Conservation (phyloP, 2,329 filamentous ascomycete species). For the Diaporthe sp. region DNA sequence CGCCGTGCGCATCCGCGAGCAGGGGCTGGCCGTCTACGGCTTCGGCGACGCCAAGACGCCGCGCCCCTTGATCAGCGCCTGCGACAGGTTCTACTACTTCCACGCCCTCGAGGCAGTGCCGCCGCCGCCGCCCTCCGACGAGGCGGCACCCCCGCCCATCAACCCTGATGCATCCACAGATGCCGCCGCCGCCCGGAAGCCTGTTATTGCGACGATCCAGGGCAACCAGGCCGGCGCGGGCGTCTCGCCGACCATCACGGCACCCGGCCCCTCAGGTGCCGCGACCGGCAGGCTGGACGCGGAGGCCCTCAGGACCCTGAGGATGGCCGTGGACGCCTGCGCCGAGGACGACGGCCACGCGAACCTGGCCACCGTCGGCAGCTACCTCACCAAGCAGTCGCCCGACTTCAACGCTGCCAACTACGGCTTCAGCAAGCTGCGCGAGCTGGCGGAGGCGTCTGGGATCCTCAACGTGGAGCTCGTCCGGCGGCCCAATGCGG, state of each 20-base stretch:
- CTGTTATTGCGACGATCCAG: not conserved
- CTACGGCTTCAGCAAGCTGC: slow-evolving; percentile 47
- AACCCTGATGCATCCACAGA: not conserved
- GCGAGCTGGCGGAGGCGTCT: slow-evolving; percentile 40
- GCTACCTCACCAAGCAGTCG: slow-evolving; percentile 45
- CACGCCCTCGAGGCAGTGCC: slow-evolving; percentile 39
- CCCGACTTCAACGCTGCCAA: slow-evolving; percentile 50
- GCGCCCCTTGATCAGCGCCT: slow-evolving; percentile 49
- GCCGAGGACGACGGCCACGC: slow-evolving; percentile 49
- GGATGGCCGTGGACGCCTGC: slow-evolving; percentile 42
- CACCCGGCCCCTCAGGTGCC: not conserved
- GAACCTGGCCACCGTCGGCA: slow-evolving; percentile 46
- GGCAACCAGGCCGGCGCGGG: not conserved
- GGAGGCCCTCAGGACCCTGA: slow-evolving; percentile 31
- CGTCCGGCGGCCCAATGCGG: not conserved
- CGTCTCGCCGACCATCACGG: not conserved
- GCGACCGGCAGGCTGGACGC: not conserved
- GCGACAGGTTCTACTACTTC: slow-evolving; percentile 51
- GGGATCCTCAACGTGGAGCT: slow-evolving; percentile 36
- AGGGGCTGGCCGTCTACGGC: slow-evolving; percentile 51
- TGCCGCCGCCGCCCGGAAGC: not conserved
- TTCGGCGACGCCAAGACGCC: slow-evolving; percentile 52
- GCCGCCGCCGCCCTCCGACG: not conserved
- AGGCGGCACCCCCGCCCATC: too few species aligned
- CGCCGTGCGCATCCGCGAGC: slow-evolving; percentile 51